Evolutionary conservation across 129 eudicot genomes (phyloP).

Genomic region (Artemisia annua): DNA sequence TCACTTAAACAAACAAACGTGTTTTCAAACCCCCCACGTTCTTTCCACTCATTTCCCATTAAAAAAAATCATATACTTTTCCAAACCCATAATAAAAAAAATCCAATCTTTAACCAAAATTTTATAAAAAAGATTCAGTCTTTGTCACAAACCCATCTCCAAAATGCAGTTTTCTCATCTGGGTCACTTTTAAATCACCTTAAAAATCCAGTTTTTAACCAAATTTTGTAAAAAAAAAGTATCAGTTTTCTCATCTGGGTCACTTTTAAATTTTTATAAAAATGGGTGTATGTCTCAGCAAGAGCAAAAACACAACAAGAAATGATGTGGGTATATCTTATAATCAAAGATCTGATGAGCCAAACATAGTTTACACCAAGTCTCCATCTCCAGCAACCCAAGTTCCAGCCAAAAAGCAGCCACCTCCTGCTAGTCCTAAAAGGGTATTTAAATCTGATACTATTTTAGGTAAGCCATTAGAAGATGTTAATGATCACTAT

Average conservation of each 20-base stretch:
- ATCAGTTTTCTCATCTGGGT: conserved; percentile 38
- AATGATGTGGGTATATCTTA: conserved; percentile 28
- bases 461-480: conserved; percentile 71
- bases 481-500: conserved; percentile 64
- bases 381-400: conserved; percentile 55
- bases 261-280: conserved; percentile 1
- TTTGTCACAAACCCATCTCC: not conserved
- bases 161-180: not conserved
- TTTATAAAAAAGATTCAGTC: not conserved
- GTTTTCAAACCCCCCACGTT: conserved; percentile 32
- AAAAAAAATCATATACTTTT: not conserved
- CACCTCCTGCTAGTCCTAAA: conserved; percentile 46
- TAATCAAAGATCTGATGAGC: conserved; percentile 34
- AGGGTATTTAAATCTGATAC: conserved; percentile 52
- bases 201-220: not conserved
- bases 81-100: conserved; percentile 9
- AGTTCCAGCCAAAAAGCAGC: conserved; percentile 29
- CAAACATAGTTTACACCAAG: conserved; percentile 49
- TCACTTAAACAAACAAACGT: no score
- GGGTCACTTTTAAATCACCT: not conserved
- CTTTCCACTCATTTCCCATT: conserved; percentile 23
- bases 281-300: conserved; percentile 67
- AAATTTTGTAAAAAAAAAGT: no score
- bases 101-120: not conserved
- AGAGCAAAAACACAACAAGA: conserved; percentile 36